Base-by-base conservation (phyloP, 2,329 filamentous ascomycete genomes). In the Monosporascus sp. region DNA sequence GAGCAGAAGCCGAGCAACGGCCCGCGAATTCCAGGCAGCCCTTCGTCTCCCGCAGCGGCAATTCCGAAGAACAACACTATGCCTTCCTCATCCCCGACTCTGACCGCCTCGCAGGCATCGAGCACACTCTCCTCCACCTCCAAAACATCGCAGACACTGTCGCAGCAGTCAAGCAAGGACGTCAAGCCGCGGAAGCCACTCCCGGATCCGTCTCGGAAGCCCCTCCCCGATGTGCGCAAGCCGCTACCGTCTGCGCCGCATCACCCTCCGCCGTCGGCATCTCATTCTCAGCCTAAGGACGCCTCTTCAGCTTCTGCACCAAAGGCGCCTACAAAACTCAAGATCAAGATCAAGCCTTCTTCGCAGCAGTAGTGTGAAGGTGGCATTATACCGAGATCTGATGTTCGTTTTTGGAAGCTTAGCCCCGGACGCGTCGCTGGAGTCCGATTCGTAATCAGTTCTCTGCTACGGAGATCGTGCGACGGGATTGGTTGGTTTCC, bases 291-390 rank as follows among this genome's bases (percentile, higher is more conserved):
- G 15, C 46, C 51, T 2, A 24, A 44, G 50, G 20, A 22, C 52
- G 56, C 5, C 45, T 51, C 57, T 8, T 53, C 56, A 2, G 51
- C 61, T 45, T 35, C 61, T 7, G 48, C 59, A 3, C 46, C 64
- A 1, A 61, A 60, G 38, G 52, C 49, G 1, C 51, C 55, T 0
- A 49, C 59, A 2, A 66, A 65, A 52, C 45, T 67, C 17, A 69
- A 68, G 55, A 63, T 69, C 53, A 69, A 67, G 54, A 40, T 68
- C 41, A 69, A 63, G 52, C 53, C 59, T 5, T 37, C 55, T 51
- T 50, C 55, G 40, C 61, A 56, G 37, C 46, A 44, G 44, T 51
- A 48, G 44, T 14, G 38, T 41, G 9, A 11, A 31, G 28, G 38
- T 41, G 38, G 17, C 18, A 26, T n/a, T 22, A 17, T 43, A 44